Base-by-base conservation (phyloP, 106 monocot genomes). In the Alisma plantagoaquatica region DNA sequence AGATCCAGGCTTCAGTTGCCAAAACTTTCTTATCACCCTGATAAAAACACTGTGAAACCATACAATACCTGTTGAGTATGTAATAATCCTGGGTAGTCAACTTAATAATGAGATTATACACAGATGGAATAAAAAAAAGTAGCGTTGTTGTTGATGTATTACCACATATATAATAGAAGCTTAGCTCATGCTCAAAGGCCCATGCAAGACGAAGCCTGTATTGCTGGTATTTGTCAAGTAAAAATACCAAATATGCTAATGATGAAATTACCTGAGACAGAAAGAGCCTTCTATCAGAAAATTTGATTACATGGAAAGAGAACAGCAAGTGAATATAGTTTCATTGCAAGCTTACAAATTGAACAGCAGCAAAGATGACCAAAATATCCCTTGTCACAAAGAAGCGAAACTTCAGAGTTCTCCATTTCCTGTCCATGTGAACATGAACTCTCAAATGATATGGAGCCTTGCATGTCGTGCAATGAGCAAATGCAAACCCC, bases 111-210 rank as follows among this genome's bases (percentile, higher is more conserved):
- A n/a, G n/a, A n/a, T n/a, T n/a, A n/a, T n/a, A n/a, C n/a, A n/a
- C n/a, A n/a, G n/a, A n/a, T n/a, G n/a, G n/a, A n/a, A n/a, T n/a
- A n/a, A n/a, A n/a, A n/a, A n/a, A n/a, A n/a, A n/a, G n/a, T n/a
- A n/a, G n/a, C n/a, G n/a, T n/a, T n/a, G n/a, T n/a, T n/a, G n/a
- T 33, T 15, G 19, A 32, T 7, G 20, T 38, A 20, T 66, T 89
- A 96, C 94, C 94, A 64, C 88, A 96, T 70, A 89, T 71, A 28
- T 96, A 96, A 63, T 96, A 96, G 73, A 96, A 89, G 69, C 89
- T 78, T 56, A 89, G 29, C 53, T 58, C 81, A 60, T 60, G 65
- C 27, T 84, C 84, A 45, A 89, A 84, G 27, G 73, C 73, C 88
- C 94, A 96, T 4, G 84, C 66, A 31, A 75, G 29, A 11, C 81